phyloP scores from a whole-genome alignment of 1,284 basidiomycete genomes.

The Xerocomus nothofagi region DNA sequence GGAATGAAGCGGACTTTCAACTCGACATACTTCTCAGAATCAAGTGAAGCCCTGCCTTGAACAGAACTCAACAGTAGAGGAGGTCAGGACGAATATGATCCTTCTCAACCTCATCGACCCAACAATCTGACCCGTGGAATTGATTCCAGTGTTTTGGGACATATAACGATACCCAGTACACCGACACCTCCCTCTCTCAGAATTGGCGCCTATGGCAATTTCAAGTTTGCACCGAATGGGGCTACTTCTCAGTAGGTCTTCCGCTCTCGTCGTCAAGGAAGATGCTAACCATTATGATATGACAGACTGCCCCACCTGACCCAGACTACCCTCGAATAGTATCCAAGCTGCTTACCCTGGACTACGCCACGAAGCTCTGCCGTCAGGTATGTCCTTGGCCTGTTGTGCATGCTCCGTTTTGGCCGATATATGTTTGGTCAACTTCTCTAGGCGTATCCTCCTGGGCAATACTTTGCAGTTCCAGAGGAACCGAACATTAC shows the following conservation, averaged over 20 bases:
- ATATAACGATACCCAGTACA: constrained; percentile 67
- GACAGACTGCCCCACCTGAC: constrained; percentile 68
- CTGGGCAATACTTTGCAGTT: constrained; percentile 73
- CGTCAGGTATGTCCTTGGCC: constrained; percentile 47
- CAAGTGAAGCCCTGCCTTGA: constrained; percentile 61
- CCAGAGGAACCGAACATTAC: constrained; percentile 76
- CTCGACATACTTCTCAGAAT: constrained; percentile 41
- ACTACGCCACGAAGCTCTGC: constrained; percentile 82
- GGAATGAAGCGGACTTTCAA: neutral
- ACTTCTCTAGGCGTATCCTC: constrained; percentile 65
- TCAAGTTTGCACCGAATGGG: constrained; percentile 94
- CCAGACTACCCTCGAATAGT: constrained; percentile 67
- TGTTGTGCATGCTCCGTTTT: neutral
- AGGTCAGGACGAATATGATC: constrained; percentile 42
- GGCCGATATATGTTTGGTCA: neutral
- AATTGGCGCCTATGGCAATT: constrained; percentile 88
- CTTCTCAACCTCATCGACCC: neutral
- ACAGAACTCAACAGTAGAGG: constrained; percentile 49
- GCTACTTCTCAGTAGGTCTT: constrained; percentile 72
- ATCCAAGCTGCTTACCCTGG: constrained; percentile 71
- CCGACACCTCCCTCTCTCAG: constrained; percentile 59
- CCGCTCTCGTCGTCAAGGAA: constrained; percentile 9
- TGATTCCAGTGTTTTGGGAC: constrained; percentile 80
- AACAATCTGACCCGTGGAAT: constrained; percentile 2
- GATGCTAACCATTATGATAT: neutral